Evolutionary conservation across 176 grass and related monocot genomes (phyloP), one percentile per base, ranked within the genome.

Genomic region (Canna indica): DNA sequence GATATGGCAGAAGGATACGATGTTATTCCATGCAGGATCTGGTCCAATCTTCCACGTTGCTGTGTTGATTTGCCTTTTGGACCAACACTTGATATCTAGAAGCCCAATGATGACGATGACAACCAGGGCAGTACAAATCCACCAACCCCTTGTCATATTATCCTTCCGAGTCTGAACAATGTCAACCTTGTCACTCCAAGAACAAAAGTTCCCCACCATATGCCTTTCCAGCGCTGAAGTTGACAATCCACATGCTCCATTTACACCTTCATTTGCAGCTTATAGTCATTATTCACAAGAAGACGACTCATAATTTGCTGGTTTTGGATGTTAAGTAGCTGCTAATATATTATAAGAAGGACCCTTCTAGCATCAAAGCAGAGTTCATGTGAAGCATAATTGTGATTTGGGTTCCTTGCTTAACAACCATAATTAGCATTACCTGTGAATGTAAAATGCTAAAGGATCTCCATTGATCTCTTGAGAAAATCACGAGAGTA

Each of bases 241-340:
- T 32, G 59, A 62, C 59, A 62, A 33, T 24, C 59, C 59, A 62
- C 59, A 62, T 62, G 59, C 59, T 22, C 20, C 48, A 52, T 17
- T 4, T 52, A 20, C 48, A 17, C 5, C 48, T 52, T 52, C 48
- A 20, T 52, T 22, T 52, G 18, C 48, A 7, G 22, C 48, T 22
- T n/a, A 22, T 52, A 52, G 16, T 52, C 12, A 52, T 52, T 22
- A 52, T 1, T 52, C 48, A 52, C 48, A 22, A 7, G 17, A 22
- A 52, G 17, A 52, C 2, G 20, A 52, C 48, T 6, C 5, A 22
- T 52, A 44, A 7, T 44, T 44, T 44, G 41, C 9, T 8, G 41
- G 9, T 44, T 44, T 44, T 44, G 41, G 41, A 44, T 44, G 41
- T 44, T 44, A 44, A 44, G 13, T 44, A 44, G 41, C 41, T 44